Conservation (phyloP, 2,329 filamentous ascomycete species). For the Blastomyces gilchristii region DNA sequence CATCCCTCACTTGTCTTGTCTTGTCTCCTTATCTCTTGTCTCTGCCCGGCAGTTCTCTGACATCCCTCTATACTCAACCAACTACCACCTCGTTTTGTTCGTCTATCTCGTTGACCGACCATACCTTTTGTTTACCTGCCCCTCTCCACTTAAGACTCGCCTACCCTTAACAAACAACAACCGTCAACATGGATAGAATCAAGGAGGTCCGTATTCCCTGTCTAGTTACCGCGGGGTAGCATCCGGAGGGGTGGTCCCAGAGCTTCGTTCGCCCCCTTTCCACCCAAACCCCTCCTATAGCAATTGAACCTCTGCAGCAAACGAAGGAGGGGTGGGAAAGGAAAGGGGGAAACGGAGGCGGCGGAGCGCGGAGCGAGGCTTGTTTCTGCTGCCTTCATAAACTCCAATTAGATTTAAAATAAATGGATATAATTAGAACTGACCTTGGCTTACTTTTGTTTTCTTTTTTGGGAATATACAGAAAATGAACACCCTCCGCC, state of each 20-base stretch:
- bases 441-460: neutral
- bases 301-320: neutral
- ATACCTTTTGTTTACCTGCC: conserved; percentile 9
- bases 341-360: neutral
- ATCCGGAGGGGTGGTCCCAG: too few relatives aligned
- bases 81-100: neutral
- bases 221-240: conserved; percentile 33
- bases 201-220: conserved; percentile 60
- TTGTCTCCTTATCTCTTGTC: neutral
- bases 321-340: neutral
- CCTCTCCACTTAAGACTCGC: conserved; percentile 22
- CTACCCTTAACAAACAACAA: conserved; percentile 16
- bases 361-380: neutral
- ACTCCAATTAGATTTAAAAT: neutral
- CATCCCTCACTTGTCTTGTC: neutral
- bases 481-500: conserved; percentile 56
- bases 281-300: conserved; percentile 8
- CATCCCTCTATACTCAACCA: neutral
- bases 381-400: neutral
- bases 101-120: conserved; percentile 1
- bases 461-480: neutral
- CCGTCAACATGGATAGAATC: conserved; percentile 67
- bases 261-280: conserved; percentile 19
- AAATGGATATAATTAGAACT: neutral
- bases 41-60: neutral